These are phyloP conservation scores for Lactuca sativa DNA, from an alignment of 129 eudicot genomes.

Conservation along the genomic window DNA sequence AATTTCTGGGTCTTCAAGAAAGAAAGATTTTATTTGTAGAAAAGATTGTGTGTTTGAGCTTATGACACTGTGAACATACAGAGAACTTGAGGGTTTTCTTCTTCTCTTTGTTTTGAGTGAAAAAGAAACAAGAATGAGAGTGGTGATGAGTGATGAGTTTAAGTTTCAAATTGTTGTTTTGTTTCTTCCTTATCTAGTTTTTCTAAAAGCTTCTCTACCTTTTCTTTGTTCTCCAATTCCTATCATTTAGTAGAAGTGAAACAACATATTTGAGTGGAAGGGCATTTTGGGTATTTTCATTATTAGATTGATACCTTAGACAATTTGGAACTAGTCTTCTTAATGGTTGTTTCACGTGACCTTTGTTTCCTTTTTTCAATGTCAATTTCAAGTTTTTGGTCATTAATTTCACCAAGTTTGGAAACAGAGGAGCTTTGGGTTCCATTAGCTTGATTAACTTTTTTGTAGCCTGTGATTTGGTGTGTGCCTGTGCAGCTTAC, in stretches of 20 bases:
- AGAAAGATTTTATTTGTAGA: neutral
- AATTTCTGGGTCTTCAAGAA: too few relatives aligned
- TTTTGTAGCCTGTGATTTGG: too few relatives aligned
- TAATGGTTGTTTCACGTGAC: constrained; percentile 44
- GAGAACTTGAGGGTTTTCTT: constrained; percentile 18
- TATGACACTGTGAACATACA: constrained; percentile 10
- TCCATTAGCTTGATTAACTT: constrained; percentile 15
- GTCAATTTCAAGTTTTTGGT: constrained; percentile 30
- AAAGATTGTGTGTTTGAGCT: constrained; percentile 28
- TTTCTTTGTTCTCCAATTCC: constrained; percentile 70
- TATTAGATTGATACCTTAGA: constrained; percentile 72
- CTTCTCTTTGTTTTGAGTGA: constrained; percentile 16
- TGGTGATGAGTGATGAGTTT: constrained; percentile 13
- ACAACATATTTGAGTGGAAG: too few relatives aligned
- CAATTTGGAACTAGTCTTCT: constrained; percentile 55
- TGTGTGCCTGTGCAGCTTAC: too few relatives aligned
- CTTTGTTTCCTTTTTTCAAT: constrained; percentile 54
- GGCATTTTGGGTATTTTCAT: too few relatives aligned
- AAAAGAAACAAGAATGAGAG: constrained; percentile 20
- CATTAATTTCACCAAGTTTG: constrained; percentile 31
- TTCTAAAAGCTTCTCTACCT: constrained; percentile 75
- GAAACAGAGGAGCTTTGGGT: constrained; percentile 25
- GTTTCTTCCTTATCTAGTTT: constrained; percentile 60
- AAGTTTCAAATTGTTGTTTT: constrained; percentile 42
- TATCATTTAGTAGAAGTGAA: too few relatives aligned